A percentile compares a stretch with the other conserved stretches of the same genome.
Evolutionary conservation across 495 filamentous ascomycete genomes (phyloP).

Genomic region (Apodospora peruviana): DNA sequence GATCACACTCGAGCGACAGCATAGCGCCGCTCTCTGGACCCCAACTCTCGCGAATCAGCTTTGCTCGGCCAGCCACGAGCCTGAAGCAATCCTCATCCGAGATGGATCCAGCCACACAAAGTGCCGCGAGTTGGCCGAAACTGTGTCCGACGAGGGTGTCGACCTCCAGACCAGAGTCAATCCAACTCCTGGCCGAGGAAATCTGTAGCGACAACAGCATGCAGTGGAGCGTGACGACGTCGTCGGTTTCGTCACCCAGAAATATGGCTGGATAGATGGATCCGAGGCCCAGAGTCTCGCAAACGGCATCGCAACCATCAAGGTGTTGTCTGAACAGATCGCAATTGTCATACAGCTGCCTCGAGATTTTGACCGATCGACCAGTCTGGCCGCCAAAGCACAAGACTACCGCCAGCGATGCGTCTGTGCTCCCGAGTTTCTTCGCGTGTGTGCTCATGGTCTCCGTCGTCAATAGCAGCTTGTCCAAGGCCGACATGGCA

Average conservation of each 20-base stretch:
- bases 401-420: neutral
- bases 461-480: too few relatives aligned
- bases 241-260: slow-evolving; percentile 25
- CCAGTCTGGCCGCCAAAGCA: neutral
- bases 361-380: neutral
- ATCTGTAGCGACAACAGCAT: slow-evolving; percentile 49
- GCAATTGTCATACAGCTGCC: slow-evolving; percentile 14
- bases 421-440: too few relatives aligned
- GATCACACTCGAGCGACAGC: slow-evolving; percentile 40
- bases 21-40: slow-evolving; percentile 39
- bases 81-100: slow-evolving; percentile 31
- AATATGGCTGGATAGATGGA: slow-evolving; percentile 49
- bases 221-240: slow-evolving; percentile 44
- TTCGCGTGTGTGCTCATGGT: too few relatives aligned
- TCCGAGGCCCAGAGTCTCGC: slow-evolving; percentile 20
- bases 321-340: slow-evolving; percentile 15
- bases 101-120: slow-evolving; percentile 35
- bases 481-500: too few relatives aligned
- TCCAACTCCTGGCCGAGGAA: slow-evolving; percentile 43
- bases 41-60: slow-evolving; percentile 31
- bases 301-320: slow-evolving; percentile 27
- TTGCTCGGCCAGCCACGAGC: slow-evolving; percentile 36
- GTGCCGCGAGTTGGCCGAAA: slow-evolving; percentile 49
- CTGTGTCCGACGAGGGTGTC: slow-evolving; percentile 44
- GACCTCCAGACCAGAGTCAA: slow-evolving; percentile 40